phyloP scores from a whole-genome alignment of 2,329 filamentous ascomycete genomes.

The Talaromyces sp. region DNA sequence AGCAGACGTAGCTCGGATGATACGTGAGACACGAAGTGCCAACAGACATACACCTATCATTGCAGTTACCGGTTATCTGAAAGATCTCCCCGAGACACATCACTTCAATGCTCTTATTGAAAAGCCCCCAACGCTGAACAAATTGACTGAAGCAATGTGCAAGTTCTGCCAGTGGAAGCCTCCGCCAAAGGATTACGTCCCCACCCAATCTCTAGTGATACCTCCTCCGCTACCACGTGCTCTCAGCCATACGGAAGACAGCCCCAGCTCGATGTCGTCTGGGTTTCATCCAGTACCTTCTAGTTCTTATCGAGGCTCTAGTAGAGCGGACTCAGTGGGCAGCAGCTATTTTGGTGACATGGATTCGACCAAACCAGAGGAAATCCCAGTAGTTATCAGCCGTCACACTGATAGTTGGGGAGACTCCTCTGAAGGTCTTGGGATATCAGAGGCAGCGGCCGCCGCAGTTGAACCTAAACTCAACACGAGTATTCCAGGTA shows the following conservation, averaged over 20 bases:
- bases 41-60: constrained; percentile 95
- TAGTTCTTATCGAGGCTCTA: constrained; percentile 74
- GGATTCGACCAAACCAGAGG: constrained; percentile 73
- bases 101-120: constrained; percentile 95
- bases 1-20: constrained; percentile 94
- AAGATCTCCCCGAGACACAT: constrained; percentile 90
- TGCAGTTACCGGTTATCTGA: constrained; percentile 95
- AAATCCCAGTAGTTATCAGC: constrained; percentile 71
- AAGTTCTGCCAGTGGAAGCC: constrained; percentile 92
- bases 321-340: constrained; percentile 82
- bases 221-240: constrained; percentile 60
- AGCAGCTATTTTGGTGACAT: constrained; percentile 80
- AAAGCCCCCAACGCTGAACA: constrained; percentile 90
- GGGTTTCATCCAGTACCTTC: constrained; percentile 66
- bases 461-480: constrained; percentile 23
- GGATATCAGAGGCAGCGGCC: constrained; percentile 63
- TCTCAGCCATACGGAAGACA: constrained; percentile 67
- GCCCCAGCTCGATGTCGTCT: constrained; percentile 76
- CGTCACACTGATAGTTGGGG: constrained; percentile 77
- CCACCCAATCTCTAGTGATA: constrained; percentile 56
- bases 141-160: constrained; percentile 82
- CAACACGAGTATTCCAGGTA: constrained; percentile 24
- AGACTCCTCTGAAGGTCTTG: constrained; percentile 63
- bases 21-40: constrained; percentile 90
- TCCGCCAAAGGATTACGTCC: constrained; percentile 57